Evolutionary conservation across 2,329 filamentous ascomycete genomes (phyloP).

Genomic region (Periconia digitata): DNA sequence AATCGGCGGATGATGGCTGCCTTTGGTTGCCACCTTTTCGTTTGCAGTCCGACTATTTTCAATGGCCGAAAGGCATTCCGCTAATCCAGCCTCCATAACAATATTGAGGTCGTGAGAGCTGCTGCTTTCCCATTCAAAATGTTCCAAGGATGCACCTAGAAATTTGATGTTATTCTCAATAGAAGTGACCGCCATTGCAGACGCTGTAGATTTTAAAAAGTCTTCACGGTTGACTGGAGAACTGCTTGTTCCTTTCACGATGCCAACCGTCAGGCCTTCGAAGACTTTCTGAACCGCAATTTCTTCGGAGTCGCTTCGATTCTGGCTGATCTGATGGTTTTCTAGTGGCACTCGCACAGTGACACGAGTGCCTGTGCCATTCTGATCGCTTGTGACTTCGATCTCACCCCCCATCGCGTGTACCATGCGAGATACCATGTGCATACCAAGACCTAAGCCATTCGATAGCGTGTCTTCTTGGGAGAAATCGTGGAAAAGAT

Average conservation of each 20-base stretch:
- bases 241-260: constrained; percentile 22
- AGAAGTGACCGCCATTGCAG: too few relatives aligned
- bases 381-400: constrained; percentile 24
- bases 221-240: too few relatives aligned
- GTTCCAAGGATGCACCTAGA: too few relatives aligned
- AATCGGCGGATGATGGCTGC: too few relatives aligned
- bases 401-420: constrained; percentile 34
- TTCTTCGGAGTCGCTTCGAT: constrained; percentile 9
- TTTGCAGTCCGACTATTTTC: too few relatives aligned
- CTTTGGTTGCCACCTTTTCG: too few relatives aligned
- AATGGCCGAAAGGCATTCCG: too few relatives aligned
- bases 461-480: constrained; percentile 37
- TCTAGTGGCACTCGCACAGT: constrained; percentile 25
- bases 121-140: too few relatives aligned
- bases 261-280: constrained; percentile 19
- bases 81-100: too few relatives aligned
- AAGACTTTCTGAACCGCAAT: constrained; percentile 18
- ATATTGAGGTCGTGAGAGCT: too few relatives aligned
- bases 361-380: constrained; percentile 29
- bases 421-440: constrained; percentile 38
- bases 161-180: too few relatives aligned
- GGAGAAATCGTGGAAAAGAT: constrained; percentile 36
- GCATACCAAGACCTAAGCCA: constrained; percentile 38
- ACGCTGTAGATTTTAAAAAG: too few relatives aligned
- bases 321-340: constrained; percentile 7